Conservation (phyloP, 805 yeast species). For the Metschnikowia similis region DNA sequence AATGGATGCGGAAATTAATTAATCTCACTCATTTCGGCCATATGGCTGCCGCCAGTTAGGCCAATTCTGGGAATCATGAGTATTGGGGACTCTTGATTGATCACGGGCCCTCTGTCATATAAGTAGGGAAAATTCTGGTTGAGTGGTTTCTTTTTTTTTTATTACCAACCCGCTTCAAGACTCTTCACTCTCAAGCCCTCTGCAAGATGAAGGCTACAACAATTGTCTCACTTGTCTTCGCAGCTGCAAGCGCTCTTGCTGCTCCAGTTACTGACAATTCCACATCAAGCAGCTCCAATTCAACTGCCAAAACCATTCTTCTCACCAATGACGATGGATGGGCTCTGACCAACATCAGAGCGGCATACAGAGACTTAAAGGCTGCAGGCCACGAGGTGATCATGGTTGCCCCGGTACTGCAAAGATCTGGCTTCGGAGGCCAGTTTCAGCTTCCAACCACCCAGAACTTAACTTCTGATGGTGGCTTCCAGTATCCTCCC, state of each 20-base stretch:
- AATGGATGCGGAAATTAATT: constrained; percentile 2
- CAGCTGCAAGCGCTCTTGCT: constrained; percentile 19
- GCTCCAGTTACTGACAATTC: constrained; percentile 19
- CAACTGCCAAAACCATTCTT: constrained; percentile 37
- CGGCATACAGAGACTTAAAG: constrained; percentile 43
- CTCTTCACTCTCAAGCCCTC: neutral
- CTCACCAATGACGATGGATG: constrained; percentile 57
- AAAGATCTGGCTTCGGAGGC: constrained; percentile 32
- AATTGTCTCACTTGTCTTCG: neutral
- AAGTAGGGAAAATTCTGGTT: neutral
- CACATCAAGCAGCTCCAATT: constrained; percentile 8
- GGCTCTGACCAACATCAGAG: constrained; percentile 54
- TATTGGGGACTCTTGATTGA: neutral
- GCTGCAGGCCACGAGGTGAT: constrained; percentile 19
- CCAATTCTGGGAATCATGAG: neutral
- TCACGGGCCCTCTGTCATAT: neutral
- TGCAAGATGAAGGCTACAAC: constrained; percentile 1
- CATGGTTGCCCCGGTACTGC: constrained; percentile 19
- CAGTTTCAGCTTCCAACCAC: constrained; percentile 42
- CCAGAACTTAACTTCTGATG: constrained; percentile 38
- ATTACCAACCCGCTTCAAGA: neutral
- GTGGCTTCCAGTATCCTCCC: constrained; percentile 45
- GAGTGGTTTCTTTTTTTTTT: neutral
- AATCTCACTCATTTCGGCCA: neutral
- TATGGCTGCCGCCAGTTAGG: neutral